Base-by-base conservation (phyloP, 345 rosid genomes). In the Cardamine resedifolia region DNA sequence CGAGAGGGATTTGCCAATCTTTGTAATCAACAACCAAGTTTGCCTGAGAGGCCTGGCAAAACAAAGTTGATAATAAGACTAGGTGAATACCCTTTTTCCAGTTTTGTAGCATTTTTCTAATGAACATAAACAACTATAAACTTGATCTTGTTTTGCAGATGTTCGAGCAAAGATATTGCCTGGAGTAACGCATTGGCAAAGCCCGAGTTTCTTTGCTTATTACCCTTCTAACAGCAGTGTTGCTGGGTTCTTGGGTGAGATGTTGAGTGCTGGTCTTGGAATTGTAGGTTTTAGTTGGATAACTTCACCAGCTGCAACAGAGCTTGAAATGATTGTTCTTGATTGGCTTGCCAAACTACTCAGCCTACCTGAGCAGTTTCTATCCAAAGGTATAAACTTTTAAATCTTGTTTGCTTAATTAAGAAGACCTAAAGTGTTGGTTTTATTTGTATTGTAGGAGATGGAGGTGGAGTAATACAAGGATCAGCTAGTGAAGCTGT, bases 1-100 rank as follows among this genome's bases (percentile, higher is more conserved):
- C 97, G 41, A 93, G 98, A 79, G 98, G 96, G 80, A 93, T 82
- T 78, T 93, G 97, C 97, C 94, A 90, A 68, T 93, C 98, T 83
- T 90, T 93, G 83, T 90, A 93, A 70, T 93, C 98, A 68, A 93
- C 88, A 66, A 90, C 96, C 90, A 81, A 36, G 80, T 89, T 87
- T 79, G 86, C 82, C 77, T 87, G 83, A 66, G 97, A 93, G 47
- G 89, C 94, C 97, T 93, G 79, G 36, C 72, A 52, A 14, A 4
- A 4, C 18, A 64, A 38, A 20, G 28, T 67, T 6, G 20, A 57
- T 15, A 27, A 15, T 7, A 6, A 6, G 34, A 39, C 24, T 11
- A n/a, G 97, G 98, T 93, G 58, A 83, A 2, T 72, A 49, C 49
- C 15, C 36, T 41, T 20, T 39, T 28, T n/a, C n/a, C n/a, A n/a